phyloP scores from a whole-genome alignment of 176 grass and related monocot genomes.

The Triticum turgidum region DNA sequence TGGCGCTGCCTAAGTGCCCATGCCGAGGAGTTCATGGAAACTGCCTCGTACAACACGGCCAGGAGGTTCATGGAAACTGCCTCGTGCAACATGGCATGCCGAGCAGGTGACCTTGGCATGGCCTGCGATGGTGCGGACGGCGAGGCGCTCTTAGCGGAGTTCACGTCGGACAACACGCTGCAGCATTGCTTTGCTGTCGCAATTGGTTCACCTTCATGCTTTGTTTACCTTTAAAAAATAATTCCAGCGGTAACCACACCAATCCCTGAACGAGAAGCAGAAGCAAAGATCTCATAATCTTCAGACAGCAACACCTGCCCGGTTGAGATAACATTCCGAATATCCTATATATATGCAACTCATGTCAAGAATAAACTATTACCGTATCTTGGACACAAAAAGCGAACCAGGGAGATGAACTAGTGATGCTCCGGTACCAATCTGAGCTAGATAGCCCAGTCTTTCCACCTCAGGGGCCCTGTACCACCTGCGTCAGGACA shows the following conservation, averaged over 20 bases:
- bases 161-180: no score
- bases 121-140: no score
- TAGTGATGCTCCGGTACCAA: slow-evolving; percentile 21
- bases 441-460: slow-evolving; percentile 19
- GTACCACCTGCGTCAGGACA: slow-evolving; percentile 36
- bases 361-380: slow-evolving; percentile 34
- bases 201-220: background rate
- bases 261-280: background rate
- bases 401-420: slow-evolving; percentile 7
- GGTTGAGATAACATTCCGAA: slow-evolving; percentile 15
- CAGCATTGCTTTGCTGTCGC: no score
- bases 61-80: no score
- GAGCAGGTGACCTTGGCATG: no score
- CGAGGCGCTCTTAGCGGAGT: no score
- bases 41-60: no score
- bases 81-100: no score
- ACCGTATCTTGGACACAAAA: slow-evolving; percentile 9
- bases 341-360: background rate
- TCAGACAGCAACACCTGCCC: slow-evolving; percentile 12
- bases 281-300: background rate
- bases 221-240: background rate
- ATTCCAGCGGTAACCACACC: background rate
- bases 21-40: no score
- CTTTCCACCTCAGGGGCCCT: slow-evolving; percentile 33
- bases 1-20: no score